Evolutionary conservation across 495 filamentous ascomycete genomes (phyloP).

Genomic region (Aspergillus funiculosus): DNA sequence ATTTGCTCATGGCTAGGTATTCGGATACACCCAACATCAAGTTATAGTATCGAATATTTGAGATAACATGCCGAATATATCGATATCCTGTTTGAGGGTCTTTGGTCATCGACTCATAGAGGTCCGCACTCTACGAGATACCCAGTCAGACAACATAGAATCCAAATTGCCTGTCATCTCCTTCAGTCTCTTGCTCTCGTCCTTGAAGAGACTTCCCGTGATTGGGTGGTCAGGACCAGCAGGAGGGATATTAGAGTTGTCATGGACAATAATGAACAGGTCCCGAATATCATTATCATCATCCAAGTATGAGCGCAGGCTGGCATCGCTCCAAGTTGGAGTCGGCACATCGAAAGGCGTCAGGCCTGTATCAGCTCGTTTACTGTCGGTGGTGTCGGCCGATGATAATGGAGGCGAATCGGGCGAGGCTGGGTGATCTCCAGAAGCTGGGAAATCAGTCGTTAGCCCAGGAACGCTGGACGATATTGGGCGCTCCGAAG

Average conservation of each 20-base stretch:
- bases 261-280: constrained; percentile 83
- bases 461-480: constrained; percentile 51
- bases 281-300: constrained; percentile 88
- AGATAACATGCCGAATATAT: too few relatives aligned
- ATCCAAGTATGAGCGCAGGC: constrained; percentile 82
- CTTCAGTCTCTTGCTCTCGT: constrained; percentile 72
- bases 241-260: constrained; percentile 73
- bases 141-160: constrained; percentile 77
- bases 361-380: constrained; percentile 27
- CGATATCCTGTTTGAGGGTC: too few relatives aligned
- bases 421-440: constrained; percentile 52
- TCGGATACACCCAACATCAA: too few relatives aligned
- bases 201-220: constrained; percentile 71
- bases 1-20: constrained; percentile 17
- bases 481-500: constrained; percentile 27
- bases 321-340: constrained; percentile 75
- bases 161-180: constrained; percentile 83
- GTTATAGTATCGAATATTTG: too few relatives aligned
- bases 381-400: constrained; percentile 44
- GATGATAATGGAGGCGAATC: constrained; percentile 61
- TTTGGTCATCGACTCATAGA: constrained; percentile 17
- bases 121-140: constrained; percentile 51
- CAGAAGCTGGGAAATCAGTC: constrained; percentile 61
- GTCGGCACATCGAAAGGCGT: constrained; percentile 41
- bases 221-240: constrained; percentile 78